A percentile compares a stretch with the other conserved stretches of the same genome.
These are phyloP conservation scores for Puya raimondii DNA, from an alignment of 176 grass and related monocot species.

Conservation along the genomic window DNA sequence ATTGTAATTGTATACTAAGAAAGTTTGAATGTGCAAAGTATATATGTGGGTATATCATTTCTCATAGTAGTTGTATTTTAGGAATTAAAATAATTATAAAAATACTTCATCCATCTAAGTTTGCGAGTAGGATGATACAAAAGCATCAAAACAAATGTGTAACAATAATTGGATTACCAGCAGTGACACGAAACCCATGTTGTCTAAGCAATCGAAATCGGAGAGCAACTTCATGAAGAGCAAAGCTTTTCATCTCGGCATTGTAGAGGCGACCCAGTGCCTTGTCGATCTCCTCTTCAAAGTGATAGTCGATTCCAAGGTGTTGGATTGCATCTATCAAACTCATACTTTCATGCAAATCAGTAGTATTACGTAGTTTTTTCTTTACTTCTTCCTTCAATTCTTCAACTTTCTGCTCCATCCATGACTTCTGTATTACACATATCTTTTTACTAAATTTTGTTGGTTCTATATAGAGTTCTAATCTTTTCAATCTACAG, in stretches of 20 bases:
- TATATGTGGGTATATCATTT: too few species aligned
- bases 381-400: not conserved
- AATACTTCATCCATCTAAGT: too few species aligned
- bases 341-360: slow-evolving; percentile 8
- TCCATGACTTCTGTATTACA: not conserved
- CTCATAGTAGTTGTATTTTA: too few species aligned
- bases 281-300: slow-evolving; percentile 14
- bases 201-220: slow-evolving; percentile 6
- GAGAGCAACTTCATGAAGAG: slow-evolving; percentile 1
- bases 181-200: not conserved
- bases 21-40: too few species aligned
- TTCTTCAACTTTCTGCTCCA: not conserved
- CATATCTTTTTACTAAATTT: too few species aligned
- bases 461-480: too few species aligned
- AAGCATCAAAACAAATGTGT: too few species aligned
- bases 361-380: not conserved
- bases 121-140: too few species aligned
- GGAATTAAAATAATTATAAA: too few species aligned
- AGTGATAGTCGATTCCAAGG: slow-evolving; percentile 30
- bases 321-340: slow-evolving; percentile 28
- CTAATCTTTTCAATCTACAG: too few species aligned
- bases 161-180: not conserved
- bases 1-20: too few species aligned
- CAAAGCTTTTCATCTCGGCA: not conserved
- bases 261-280: not conserved